Evolutionary conservation across 345 rosid species (phyloP).

Genomic region (Pugionium cornutum): DNA sequence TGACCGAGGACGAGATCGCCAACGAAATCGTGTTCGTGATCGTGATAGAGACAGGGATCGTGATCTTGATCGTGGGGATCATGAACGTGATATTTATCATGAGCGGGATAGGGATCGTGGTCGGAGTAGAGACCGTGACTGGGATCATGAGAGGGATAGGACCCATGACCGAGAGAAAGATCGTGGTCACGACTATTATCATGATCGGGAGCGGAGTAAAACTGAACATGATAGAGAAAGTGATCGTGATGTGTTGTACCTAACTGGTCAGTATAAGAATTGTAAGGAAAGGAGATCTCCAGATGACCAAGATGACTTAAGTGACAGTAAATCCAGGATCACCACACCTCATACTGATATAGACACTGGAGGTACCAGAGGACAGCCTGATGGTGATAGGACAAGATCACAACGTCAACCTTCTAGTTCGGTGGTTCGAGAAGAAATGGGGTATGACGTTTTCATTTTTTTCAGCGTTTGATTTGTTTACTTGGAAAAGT

Average conservation of each 20-base stretch:
- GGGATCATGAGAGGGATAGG: constrained; percentile 47
- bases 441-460: constrained; percentile 64
- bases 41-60: constrained; percentile 11
- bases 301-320: constrained; percentile 23
- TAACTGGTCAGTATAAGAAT: constrained; percentile 50
- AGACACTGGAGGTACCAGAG: constrained; percentile 59
- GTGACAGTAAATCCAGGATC: too few species aligned
- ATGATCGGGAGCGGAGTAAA: constrained; percentile 45
- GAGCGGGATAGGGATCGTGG: constrained; percentile 39
- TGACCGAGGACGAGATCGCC: constrained; percentile 40
- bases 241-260: constrained; percentile 47
- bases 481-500: constrained; percentile 5
- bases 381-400: constrained; percentile 62
- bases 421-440: constrained; percentile 57
- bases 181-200: constrained; percentile 43
- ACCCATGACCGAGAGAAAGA: constrained; percentile 48
- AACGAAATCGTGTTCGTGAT: constrained; percentile 45
- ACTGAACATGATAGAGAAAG: constrained; percentile 43
- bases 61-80: constrained; percentile 42
- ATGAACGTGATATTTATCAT: constrained; percentile 43
- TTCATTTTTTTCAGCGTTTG: neutral
- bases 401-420: constrained; percentile 67
- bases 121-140: constrained; percentile 43
- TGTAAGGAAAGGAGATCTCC: constrained; percentile 70
- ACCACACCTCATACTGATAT: too few species aligned